Percentiles rank a stretch among this genome's conserved stretches.
phyloP scores from a whole-genome alignment of 179 eudicot genomes.

The Camellia oleifera region DNA sequence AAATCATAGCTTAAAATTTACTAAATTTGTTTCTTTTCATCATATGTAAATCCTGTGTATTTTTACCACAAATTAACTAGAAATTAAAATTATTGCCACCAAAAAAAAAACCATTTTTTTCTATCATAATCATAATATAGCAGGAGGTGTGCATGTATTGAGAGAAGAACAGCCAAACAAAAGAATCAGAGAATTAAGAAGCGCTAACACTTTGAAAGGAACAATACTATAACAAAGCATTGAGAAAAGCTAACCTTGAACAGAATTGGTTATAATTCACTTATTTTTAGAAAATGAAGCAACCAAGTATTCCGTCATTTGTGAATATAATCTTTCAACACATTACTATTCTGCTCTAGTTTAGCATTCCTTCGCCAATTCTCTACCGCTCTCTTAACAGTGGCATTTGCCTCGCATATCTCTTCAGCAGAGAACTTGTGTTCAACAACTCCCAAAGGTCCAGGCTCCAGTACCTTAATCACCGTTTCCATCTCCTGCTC shows the following conservation, averaged over 20 bases:
- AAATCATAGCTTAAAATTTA: no score
- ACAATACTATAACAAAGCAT: neutral
- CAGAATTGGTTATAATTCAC: neutral
- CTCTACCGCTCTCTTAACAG: conserved; percentile 61
- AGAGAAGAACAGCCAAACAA: neutral
- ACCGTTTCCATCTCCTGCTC: conserved; percentile 92
- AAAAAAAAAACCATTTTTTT: no score
- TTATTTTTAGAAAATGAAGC: neutral
- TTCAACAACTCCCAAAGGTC: conserved; percentile 86
- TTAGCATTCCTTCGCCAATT: conserved; percentile 75
- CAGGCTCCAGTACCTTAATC: conserved; percentile 82
- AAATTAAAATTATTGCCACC: no score
- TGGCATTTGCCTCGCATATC: conserved; percentile 61
- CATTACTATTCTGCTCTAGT: conserved; percentile 41
- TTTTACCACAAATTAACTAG: neutral
- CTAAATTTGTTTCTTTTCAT: no score
- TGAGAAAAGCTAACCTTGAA: neutral
- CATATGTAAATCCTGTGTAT: no score
- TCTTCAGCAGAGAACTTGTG: conserved; percentile 87
- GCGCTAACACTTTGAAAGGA: neutral
- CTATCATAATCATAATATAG: neutral
- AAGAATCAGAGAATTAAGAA: neutral
- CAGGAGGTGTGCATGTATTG: no score
- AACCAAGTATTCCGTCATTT: conserved; percentile 15
- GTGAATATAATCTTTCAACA: conserved; percentile 59